phyloP scores from a whole-genome alignment of 306 rosid species.

The Quercus gilva region DNA sequence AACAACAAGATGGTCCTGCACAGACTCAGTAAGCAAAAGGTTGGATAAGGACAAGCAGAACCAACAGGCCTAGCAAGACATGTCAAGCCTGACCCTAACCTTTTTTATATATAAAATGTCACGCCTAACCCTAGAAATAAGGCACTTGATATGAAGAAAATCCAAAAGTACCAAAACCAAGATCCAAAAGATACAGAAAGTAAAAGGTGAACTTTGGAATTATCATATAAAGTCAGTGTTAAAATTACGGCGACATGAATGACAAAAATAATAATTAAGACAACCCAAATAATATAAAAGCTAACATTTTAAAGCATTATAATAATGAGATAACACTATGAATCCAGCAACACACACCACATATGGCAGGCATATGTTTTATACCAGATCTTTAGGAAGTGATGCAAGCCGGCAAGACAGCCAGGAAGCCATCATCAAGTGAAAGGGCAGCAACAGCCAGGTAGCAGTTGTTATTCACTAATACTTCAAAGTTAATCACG shows the following conservation, averaged over 20 bases:
- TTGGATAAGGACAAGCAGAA: not conserved
- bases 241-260: not conserved
- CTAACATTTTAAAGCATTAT: not conserved
- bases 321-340: not conserved
- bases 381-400: slow-evolving; percentile 11
- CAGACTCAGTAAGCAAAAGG: not conserved
- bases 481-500: slow-evolving; percentile 44
- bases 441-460: slow-evolving; percentile 52
- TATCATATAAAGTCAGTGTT: not conserved
- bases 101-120: not conserved
- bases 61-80: not conserved
- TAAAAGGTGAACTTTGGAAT: not conserved
- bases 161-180: not conserved
- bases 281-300: too few relatives aligned
- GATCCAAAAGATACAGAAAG: not conserved
- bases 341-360: slow-evolving; percentile 14
- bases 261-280: not conserved
- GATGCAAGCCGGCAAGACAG: slow-evolving; percentile 40
- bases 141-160: not conserved
- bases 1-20: not conserved
- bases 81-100: not conserved
- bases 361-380: slow-evolving; percentile 16
- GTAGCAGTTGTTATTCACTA: slow-evolving; percentile 36
- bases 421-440: slow-evolving; percentile 46
- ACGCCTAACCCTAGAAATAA: not conserved